Percentiles rank a stretch among this genome's conserved stretches.
These are phyloP conservation scores for Verticillium tricorpus DNA, from an alignment of 2,329 filamentous ascomycete genomes.

Conservation along the genomic window DNA sequence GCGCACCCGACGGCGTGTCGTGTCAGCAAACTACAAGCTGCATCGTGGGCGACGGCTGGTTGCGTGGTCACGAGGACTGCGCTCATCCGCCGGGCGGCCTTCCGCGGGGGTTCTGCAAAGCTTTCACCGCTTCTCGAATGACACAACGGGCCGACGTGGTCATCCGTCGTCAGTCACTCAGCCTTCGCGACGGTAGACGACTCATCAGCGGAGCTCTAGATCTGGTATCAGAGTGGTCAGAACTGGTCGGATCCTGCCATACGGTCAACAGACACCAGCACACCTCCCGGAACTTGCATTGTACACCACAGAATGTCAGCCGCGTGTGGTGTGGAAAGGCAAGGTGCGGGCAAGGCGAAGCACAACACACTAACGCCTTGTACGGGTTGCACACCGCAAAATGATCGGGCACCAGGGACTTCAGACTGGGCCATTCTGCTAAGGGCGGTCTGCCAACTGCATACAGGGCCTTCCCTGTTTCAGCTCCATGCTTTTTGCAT, in stretches of 20 bases:
- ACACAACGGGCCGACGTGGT: not conserved
- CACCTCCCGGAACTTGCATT: not conserved
- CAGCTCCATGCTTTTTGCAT: constrained; percentile 3
- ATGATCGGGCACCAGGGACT: constrained; percentile 1
- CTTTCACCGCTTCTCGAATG: not conserved
- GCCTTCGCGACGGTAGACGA: not conserved
- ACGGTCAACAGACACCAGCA: not conserved
- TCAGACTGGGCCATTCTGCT: not conserved
- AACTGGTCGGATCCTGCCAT: not conserved
- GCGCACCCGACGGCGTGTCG: not conserved
- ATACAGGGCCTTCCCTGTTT: constrained; percentile 2
- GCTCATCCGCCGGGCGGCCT: not conserved
- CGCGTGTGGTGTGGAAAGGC: not conserved
- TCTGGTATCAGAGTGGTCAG: not conserved
- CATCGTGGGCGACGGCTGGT: not conserved
- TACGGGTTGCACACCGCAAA: constrained; percentile 2
- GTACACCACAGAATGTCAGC: no score
- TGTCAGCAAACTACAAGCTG: not conserved
- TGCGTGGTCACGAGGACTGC: not conserved
- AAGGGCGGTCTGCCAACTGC: constrained; percentile 4
- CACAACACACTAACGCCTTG: not conserved
- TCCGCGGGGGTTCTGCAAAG: not conserved
- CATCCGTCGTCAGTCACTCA: not conserved
- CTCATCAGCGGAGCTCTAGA: not conserved
- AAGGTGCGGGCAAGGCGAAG: not conserved